A percentile compares a stretch with the other conserved stretches of the same genome.
Evolutionary conservation across 805 yeast genomes (phyloP).

Genomic region (Ogataea nakhonphanomensis): DNA sequence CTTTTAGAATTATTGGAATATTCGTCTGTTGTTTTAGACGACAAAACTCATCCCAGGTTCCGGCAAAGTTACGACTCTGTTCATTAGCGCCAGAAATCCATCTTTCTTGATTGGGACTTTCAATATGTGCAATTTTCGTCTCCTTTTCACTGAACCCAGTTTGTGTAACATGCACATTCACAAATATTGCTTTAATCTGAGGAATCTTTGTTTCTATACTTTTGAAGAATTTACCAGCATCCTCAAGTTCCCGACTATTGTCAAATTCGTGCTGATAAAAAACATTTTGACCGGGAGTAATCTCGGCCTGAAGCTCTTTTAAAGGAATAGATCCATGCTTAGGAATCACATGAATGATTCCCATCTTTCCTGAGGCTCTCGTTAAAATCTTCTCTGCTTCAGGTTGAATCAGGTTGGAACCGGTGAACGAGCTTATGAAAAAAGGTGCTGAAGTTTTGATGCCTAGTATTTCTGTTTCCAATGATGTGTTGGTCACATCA

Average conservation of each 20-base stretch:
- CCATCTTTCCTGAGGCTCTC: slow-evolving; percentile 62
- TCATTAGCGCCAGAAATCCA: neutral
- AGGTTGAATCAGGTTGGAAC: slow-evolving; percentile 80
- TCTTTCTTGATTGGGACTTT: slow-evolving; percentile 7
- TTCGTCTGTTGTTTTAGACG: slow-evolving; percentile 45
- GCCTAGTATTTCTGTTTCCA: slow-evolving; percentile 66
- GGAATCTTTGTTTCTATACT: slow-evolving; percentile 34
- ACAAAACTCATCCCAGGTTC: slow-evolving; percentile 60
- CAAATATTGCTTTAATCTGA: slow-evolving; percentile 73
- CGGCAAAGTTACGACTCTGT: neutral
- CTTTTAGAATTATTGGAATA: slow-evolving; percentile 54
- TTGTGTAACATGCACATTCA: slow-evolving; percentile 84
- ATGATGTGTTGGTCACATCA: slow-evolving; percentile 64
- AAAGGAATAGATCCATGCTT: slow-evolving; percentile 79
- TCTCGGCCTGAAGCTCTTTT: slow-evolving; percentile 68
- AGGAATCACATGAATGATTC: slow-evolving; percentile 77
- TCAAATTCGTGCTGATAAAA: slow-evolving; percentile 82
- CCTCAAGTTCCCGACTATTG: slow-evolving; percentile 58
- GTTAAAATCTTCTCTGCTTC: slow-evolving; percentile 85
- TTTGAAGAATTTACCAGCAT: slow-evolving; percentile 29
- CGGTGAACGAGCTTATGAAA: slow-evolving; percentile 86
- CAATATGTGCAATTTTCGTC: slow-evolving; percentile 60
- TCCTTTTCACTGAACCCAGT: slow-evolving; percentile 86
- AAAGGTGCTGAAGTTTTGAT: slow-evolving; percentile 64
- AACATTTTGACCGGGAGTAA: slow-evolving; percentile 56